Percentiles rank a stretch among this genome's conserved stretches.
These are phyloP conservation scores for Trichothecium roseum DNA, from an alignment of 2,329 filamentous ascomycete species.

Conservation along the genomic window DNA sequence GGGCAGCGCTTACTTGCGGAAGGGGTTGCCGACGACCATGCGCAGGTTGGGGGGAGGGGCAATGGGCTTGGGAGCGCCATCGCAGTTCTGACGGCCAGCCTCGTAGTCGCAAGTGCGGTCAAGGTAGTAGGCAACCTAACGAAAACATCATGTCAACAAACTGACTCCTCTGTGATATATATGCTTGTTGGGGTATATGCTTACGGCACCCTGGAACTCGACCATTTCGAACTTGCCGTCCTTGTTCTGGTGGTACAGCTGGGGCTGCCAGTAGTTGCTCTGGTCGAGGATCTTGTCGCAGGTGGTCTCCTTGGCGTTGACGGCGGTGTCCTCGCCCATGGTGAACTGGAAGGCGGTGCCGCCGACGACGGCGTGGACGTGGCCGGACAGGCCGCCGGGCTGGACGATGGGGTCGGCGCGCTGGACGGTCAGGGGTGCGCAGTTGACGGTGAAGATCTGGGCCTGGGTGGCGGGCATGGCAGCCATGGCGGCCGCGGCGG, in stretches of 20 bases:
- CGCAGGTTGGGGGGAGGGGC: conserved; percentile 53
- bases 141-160: background rate
- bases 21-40: conserved; percentile 53
- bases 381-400: conserved; percentile 40
- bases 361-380: conserved; percentile 53
- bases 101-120: conserved; percentile 15
- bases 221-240: conserved; percentile 43
- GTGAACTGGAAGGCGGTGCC: conserved; percentile 48
- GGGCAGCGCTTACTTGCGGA: conserved; percentile 25
- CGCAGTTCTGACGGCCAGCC: conserved; percentile 12
- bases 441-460: too few species aligned
- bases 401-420: conserved; percentile 49
- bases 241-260: conserved; percentile 36
- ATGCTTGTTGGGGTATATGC: conserved; percentile 1
- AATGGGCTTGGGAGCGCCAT: conserved; percentile 20
- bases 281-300: conserved; percentile 49
- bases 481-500: too few species aligned
- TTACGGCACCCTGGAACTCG: conserved; percentile 16
- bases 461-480: too few species aligned
- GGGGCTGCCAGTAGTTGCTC: conserved; percentile 60
- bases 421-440: conserved; percentile 18
- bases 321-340: conserved; percentile 41
- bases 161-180: background rate
- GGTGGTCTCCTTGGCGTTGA: conserved; percentile 49
- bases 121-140: conserved; percentile 12